These are phyloP conservation scores for Scedosporium minutisporum DNA, from an alignment of 2,329 filamentous ascomycete species.

Conservation along the genomic window DNA sequence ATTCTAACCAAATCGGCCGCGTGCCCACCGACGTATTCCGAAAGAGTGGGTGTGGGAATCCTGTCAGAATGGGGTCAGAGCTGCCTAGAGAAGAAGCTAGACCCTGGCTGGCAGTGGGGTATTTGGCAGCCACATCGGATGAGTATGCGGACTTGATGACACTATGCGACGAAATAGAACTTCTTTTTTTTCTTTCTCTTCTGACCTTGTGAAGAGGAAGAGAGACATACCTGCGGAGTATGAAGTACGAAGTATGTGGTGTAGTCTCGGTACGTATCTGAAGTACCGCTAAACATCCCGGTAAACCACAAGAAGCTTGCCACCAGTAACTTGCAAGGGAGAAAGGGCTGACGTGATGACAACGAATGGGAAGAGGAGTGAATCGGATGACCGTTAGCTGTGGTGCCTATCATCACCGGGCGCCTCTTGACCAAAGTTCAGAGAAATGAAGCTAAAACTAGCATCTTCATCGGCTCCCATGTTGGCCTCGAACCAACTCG, in stretches of 20 bases:
- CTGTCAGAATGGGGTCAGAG: background rate
- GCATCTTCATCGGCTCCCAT: background rate
- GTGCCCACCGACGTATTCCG: background rate
- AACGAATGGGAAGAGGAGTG: background rate
- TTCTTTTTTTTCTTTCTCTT: too few relatives aligned
- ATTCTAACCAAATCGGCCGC: background rate
- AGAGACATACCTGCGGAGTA: too few relatives aligned
- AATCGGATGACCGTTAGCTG: background rate
- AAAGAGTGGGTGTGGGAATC: background rate
- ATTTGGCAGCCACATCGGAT: background rate
- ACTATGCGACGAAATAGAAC: background rate
- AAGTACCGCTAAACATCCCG: too few relatives aligned
- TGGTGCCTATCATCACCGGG: too few relatives aligned
- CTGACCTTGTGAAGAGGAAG: too few relatives aligned
- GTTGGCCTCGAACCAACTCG: background rate
- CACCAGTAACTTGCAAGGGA: too few relatives aligned
- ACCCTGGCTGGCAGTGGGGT: background rate
- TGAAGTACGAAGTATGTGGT: too few relatives aligned
- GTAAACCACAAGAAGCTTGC: too few relatives aligned
- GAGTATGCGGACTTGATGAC: background rate
- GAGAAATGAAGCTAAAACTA: background rate
- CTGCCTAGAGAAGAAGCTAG: background rate
- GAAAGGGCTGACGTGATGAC: background rate
- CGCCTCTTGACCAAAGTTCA: too few relatives aligned
- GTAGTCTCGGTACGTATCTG: too few relatives aligned